These are phyloP conservation scores for Zygosaccharomyces rouxii DNA, from an alignment of 805 yeast genomes.

Conservation along the genomic window DNA sequence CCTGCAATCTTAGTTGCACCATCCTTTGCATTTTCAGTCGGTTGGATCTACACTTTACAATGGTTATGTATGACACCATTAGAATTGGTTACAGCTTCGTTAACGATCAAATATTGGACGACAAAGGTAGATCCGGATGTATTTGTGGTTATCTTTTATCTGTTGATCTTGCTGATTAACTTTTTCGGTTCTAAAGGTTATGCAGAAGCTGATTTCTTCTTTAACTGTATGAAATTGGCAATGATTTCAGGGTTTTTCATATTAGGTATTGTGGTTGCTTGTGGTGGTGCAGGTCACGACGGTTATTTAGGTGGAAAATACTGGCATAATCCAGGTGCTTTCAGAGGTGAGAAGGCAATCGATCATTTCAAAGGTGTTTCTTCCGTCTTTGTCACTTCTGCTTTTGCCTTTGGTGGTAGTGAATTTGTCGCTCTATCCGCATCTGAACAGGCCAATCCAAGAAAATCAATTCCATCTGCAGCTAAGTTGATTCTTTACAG, in stretches of 20 bases:
- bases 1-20: slow-evolving; percentile 62
- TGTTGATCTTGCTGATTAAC: slow-evolving; percentile 45
- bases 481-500: slow-evolving; percentile 69
- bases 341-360: slow-evolving; percentile 39
- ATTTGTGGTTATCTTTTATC: slow-evolving; percentile 55
- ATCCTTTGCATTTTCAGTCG: slow-evolving; percentile 66
- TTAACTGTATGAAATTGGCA: slow-evolving; percentile 52
- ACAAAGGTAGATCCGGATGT: slow-evolving; percentile 48
- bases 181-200: slow-evolving; percentile 54
- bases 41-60: slow-evolving; percentile 66
- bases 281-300: slow-evolving; percentile 55
- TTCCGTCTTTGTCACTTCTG: slow-evolving; percentile 61
- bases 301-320: slow-evolving; percentile 53
- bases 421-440: slow-evolving; percentile 66
- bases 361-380: slow-evolving; percentile 59
- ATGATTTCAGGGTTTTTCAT: slow-evolving; percentile 59
- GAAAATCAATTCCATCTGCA: slow-evolving; percentile 58
- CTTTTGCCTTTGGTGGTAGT: slow-evolving; percentile 63
- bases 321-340: slow-evolving; percentile 63
- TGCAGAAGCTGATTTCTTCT: slow-evolving; percentile 66
- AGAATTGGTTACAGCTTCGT: slow-evolving; percentile 60
- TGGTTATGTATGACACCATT: slow-evolving; percentile 62
- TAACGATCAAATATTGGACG: slow-evolving; percentile 53
- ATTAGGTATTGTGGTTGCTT: slow-evolving; percentile 49
- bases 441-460: slow-evolving; percentile 64